phyloP scores from a whole-genome alignment of 1,284 basidiomycete species.

The Malassezia dermatis region DNA sequence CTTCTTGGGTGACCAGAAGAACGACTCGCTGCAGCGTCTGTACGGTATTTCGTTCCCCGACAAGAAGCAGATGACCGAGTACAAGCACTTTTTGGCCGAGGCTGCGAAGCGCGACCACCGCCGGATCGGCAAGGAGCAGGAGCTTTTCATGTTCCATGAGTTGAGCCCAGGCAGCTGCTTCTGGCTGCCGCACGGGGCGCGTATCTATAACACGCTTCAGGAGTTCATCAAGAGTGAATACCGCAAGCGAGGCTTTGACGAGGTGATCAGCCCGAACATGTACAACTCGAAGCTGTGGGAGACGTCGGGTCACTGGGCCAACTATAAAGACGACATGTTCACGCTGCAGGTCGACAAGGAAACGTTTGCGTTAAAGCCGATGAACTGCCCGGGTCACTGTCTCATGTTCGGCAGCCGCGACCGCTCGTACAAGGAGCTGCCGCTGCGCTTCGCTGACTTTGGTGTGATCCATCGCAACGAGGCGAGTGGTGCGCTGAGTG shows the following conservation, averaged over 20 bases:
- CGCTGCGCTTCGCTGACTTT: constrained; percentile 95
- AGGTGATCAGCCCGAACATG: constrained; percentile 92
- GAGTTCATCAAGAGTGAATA: constrained; percentile 61
- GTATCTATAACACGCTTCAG: constrained; percentile 89
- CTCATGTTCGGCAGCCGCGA: constrained; percentile 91
- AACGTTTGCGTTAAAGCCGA: constrained; percentile 62
- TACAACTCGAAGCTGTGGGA: constrained; percentile 95
- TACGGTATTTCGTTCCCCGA: constrained; percentile 99
- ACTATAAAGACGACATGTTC: constrained; percentile 86
- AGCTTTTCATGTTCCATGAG: constrained; percentile 98
- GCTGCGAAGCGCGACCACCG: constrained; percentile 95
- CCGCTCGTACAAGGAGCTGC: constrained; percentile 87
- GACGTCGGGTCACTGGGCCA: constrained; percentile 95
- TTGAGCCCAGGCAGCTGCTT: constrained; percentile 88
- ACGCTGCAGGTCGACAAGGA: constrained; percentile 86
- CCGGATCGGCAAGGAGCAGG: constrained; percentile 61
- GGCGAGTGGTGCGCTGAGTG: constrained; percentile 84
- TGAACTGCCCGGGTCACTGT: constrained; percentile 99
- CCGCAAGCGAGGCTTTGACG: constrained; percentile 52
- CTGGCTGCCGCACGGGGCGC: constrained; percentile 91
- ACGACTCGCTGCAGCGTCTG: constrained; percentile 90
- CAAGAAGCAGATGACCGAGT: constrained; percentile 85
- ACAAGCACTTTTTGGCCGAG: constrained; percentile 91
- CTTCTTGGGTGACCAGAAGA: constrained; percentile 87
- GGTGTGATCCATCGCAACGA: constrained; percentile 96